phyloP scores from a whole-genome alignment of 371 early-diverging fungal species.

The Syncephalastrum contaminatum region DNA sequence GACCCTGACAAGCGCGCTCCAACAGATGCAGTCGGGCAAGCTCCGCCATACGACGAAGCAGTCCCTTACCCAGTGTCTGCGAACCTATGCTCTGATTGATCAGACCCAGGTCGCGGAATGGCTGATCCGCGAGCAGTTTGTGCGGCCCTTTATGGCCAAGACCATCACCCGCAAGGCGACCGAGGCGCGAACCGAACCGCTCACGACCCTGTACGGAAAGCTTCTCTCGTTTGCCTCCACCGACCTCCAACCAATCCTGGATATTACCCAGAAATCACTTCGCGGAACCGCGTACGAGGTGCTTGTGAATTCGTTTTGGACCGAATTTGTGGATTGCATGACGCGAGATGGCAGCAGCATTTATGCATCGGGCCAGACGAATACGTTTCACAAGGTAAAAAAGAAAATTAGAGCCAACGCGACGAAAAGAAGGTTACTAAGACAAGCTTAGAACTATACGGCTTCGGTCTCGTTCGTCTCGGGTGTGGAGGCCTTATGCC shows the following conservation, averaged over 20 bases:
- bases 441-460: conserved; percentile 54
- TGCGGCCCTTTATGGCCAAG: conserved; percentile 57
- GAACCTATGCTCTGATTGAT: conserved; percentile 77
- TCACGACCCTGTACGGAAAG: conserved; percentile 56
- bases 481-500: conserved; percentile 54
- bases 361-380: conserved; percentile 73
- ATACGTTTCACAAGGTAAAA: conserved; percentile 67
- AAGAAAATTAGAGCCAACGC: neutral
- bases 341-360: conserved; percentile 52
- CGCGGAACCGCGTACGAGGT: conserved; percentile 70
- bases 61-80: conserved; percentile 64
- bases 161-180: conserved; percentile 32
- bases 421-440: neutral
- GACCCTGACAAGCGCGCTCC: conserved; percentile 47
- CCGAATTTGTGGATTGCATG: conserved; percentile 50
- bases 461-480: conserved; percentile 66
- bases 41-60: conserved; percentile 45
- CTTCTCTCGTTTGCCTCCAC: conserved; percentile 55
- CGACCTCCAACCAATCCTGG: conserved; percentile 56
- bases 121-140: conserved; percentile 62
- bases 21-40: conserved; percentile 41
- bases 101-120: conserved; percentile 67
- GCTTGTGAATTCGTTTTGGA: conserved; percentile 69
- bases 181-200: conserved; percentile 26
- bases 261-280: conserved; percentile 62